Evolutionary conservation across 2,329 filamentous ascomycete species (phyloP).

Genomic region (Akanthomyces dipterigenus): DNA sequence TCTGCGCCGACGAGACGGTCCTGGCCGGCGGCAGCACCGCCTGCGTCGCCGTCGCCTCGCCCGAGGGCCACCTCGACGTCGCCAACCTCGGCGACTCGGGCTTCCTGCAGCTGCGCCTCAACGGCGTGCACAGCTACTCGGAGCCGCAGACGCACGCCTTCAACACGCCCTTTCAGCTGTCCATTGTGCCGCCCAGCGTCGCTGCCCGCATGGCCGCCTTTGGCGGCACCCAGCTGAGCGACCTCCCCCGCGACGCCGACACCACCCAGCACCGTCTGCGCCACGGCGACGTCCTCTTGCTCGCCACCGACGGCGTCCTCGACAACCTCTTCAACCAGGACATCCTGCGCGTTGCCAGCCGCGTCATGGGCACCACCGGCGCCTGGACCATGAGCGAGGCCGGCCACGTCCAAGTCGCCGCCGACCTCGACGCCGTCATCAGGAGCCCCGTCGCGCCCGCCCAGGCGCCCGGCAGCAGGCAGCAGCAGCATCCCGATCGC

Average conservation of each 20-base stretch:
- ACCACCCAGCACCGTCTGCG: slow-evolving; percentile 69
- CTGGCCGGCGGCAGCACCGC: slow-evolving; percentile 86
- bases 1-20: slow-evolving; percentile 67
- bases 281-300: slow-evolving; percentile 88
- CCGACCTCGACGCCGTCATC: slow-evolving; percentile 45
- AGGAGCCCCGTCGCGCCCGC: slow-evolving; percentile 9
- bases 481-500: slow-evolving; percentile 18
- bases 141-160: slow-evolving; percentile 91
- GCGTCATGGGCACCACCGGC: slow-evolving; percentile 64
- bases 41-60: slow-evolving; percentile 71
- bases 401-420: slow-evolving; percentile 55
- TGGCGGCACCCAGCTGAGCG: slow-evolving; percentile 72
- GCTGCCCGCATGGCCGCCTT: slow-evolving; percentile 75
- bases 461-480: slow-evolving; percentile 18
- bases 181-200: slow-evolving; percentile 75
- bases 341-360: slow-evolving; percentile 71
- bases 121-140: slow-evolving; percentile 77
- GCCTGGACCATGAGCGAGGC: slow-evolving; percentile 63
- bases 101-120: slow-evolving; percentile 78
- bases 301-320: slow-evolving; percentile 92
- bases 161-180: slow-evolving; percentile 94
- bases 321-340: slow-evolving; percentile 93
- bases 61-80: slow-evolving; percentile 71
- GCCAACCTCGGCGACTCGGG: slow-evolving; percentile 96
- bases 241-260: slow-evolving; percentile 78